A percentile compares a stretch with the other conserved stretches of the same genome.
Conservation (phyloP, 176 grass and related monocot genomes). For the Saccharum spontaneum region DNA sequence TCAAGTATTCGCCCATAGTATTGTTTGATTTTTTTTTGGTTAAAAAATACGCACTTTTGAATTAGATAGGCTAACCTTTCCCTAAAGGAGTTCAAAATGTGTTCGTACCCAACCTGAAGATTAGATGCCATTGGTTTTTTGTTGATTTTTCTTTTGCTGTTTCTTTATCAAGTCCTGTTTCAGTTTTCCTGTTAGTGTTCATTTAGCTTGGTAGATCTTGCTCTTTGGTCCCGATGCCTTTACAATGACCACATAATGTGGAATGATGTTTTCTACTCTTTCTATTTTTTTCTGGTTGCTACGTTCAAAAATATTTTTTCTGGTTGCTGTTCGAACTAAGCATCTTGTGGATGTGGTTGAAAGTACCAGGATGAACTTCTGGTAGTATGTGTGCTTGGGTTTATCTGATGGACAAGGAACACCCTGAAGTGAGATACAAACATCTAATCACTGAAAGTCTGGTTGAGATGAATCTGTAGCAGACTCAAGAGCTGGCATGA, state of each 20-base stretch:
- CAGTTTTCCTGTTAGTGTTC: background rate
- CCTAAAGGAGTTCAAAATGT: background rate
- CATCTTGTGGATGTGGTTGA: conserved; percentile 17
- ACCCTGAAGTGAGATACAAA: background rate
- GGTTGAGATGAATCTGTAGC: conserved; percentile 8
- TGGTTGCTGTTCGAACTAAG: background rate
- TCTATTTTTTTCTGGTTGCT: too few species aligned
- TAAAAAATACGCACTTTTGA: background rate
- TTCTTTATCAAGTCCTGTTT: background rate
- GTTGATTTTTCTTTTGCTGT: background rate
- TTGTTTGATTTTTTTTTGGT: conserved; percentile 15
- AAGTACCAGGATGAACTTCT: conserved; percentile 25
- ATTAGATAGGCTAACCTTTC: background rate
- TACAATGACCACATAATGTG: background rate
- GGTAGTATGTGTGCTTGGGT: conserved; percentile 16
- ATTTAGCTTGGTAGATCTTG: background rate
- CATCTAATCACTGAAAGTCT: background rate
- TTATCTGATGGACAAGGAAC: conserved; percentile 26
- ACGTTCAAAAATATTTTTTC: background rate
- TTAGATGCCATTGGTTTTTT: background rate
- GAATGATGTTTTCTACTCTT: background rate
- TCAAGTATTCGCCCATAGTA: conserved; percentile 15
- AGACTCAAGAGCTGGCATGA: background rate
- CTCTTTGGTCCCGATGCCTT: background rate
- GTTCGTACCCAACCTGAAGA: background rate